Percentiles rank a stretch among this genome's conserved stretches.
Conservation (phyloP, 306 rosid genomes). For the Casuarina glauca region DNA sequence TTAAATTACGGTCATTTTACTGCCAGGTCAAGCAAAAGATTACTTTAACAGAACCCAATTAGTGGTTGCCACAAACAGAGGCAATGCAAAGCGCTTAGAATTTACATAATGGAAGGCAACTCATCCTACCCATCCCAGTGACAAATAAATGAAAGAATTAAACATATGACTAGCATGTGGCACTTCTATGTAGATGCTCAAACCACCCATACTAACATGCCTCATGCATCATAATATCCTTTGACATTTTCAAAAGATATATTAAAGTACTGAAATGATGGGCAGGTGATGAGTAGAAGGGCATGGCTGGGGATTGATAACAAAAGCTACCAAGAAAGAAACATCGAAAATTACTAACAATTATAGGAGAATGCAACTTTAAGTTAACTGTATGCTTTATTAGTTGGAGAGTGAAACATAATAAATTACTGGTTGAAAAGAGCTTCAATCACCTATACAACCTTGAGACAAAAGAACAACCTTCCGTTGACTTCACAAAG, state of each 20-base stretch:
- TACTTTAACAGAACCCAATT: not conserved
- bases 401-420: not conserved
- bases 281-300: not conserved
- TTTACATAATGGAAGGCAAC: not conserved
- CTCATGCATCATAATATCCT: not conserved
- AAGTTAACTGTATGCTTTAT: not conserved
- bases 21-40: not conserved
- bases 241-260: not conserved
- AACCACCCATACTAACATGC: not conserved
- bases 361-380: not conserved
- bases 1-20: not conserved
- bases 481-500: conserved; percentile 21
- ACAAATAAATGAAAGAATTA: conserved; percentile 2
- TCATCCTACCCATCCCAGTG: not conserved
- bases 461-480: conserved; percentile 1
- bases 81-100: not conserved
- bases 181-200: not conserved
- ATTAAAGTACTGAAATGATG: not conserved
- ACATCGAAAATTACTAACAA: not conserved
- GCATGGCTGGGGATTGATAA: not conserved
- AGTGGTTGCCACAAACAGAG: not conserved
- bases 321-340: not conserved
- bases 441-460: conserved; percentile 7
- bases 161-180: not conserved
- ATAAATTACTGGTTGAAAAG: conserved; percentile 11